Conservation (phyloP, 495 filamentous ascomycete species). For the Penicillium malachiteum region DNA sequence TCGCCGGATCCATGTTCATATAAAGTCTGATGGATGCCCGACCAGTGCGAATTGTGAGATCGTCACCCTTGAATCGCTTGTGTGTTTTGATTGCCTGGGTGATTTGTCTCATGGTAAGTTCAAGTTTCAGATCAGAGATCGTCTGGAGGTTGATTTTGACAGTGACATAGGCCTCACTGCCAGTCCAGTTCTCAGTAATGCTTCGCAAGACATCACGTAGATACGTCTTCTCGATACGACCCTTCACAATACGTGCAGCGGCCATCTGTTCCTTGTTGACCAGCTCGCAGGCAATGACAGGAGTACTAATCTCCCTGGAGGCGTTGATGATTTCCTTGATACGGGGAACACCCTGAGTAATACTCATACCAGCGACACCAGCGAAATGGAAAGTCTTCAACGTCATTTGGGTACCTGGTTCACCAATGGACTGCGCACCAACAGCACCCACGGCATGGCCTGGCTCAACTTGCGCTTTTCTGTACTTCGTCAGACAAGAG, state of each 20-base stretch:
- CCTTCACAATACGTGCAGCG: slow-evolving; percentile 84
- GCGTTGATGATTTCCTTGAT: slow-evolving; percentile 99
- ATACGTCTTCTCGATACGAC: slow-evolving; percentile 73
- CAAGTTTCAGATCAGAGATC: slow-evolving; percentile 74
- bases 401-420: slow-evolving; percentile 99
- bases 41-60: slow-evolving; percentile 50
- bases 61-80: slow-evolving; percentile 69
- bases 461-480: slow-evolving; percentile 83
- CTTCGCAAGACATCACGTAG: slow-evolving; percentile 62
- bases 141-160: slow-evolving; percentile 75
- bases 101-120: slow-evolving; percentile 69
- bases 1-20: slow-evolving; percentile 57
- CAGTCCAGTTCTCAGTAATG: slow-evolving; percentile 80
- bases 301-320: slow-evolving; percentile 87
- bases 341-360: slow-evolving; percentile 97
- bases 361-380: slow-evolving; percentile 98
- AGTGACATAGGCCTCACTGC: slow-evolving; percentile 66
- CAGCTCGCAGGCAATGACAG: slow-evolving; percentile 83
- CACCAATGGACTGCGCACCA: slow-evolving; percentile 96
- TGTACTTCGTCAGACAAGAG: slow-evolving; percentile 86
- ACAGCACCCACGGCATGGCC: slow-evolving; percentile 98
- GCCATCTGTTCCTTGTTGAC: slow-evolving; percentile 65
- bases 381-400: slow-evolving; percentile 99
- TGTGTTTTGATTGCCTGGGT: slow-evolving; percentile 66
- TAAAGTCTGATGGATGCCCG: slow-evolving; percentile 55